Base-by-base conservation (phyloP, 495 filamentous ascomycete species). In the Bacidia rubella region DNA sequence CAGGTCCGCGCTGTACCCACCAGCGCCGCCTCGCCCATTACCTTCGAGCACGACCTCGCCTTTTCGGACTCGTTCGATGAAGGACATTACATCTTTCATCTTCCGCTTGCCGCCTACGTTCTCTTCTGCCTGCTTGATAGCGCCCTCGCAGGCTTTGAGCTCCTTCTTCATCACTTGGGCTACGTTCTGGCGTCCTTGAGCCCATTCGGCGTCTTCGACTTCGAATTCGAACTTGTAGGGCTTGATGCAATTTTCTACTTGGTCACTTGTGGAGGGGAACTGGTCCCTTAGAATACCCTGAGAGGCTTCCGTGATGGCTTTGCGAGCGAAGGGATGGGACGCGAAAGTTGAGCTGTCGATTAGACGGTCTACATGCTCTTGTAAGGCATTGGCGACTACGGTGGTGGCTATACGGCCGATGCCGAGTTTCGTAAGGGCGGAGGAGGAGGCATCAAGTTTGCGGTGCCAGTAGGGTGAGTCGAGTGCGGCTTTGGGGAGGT, bases 191-290 rank as follows among this genome's bases (percentile, higher is more conserved):
- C 88, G 70, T 0, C 87, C 88, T 53, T 83, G 79, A 3, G 71
- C 66, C 92, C 92, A 99, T 64, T 97, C 93, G 4, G 78, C 70
- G 20, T 87, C 84, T 56, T 95, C 85, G 44, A 97, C 81, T 62
- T 99, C 92, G 46, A 97, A 92, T 53, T 96, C 87, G 58, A 83
- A 97, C 63, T 97, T 99, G 72, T 89, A 99, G 1, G 92, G 92
- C 64, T 99, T 99, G 71, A 99, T 90, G 63, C 92, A 97, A 62
- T 96, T 96, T 66, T 99, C 92, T n/a, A 99, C 88, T 64, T 96
- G 90, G 62, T 99, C 92, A 57, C 84, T 87, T 2, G 93, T 97
- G 62, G 87, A 88, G 69, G 95, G 96, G 58, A 93, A 95, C 1
- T 90, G 80, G 54, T 99, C 92, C 55, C 89, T 92, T 15, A 99